These are phyloP conservation scores for Arachis hypogaea DNA, from an alignment of 306 rosid genomes.

Conservation along the genomic window DNA sequence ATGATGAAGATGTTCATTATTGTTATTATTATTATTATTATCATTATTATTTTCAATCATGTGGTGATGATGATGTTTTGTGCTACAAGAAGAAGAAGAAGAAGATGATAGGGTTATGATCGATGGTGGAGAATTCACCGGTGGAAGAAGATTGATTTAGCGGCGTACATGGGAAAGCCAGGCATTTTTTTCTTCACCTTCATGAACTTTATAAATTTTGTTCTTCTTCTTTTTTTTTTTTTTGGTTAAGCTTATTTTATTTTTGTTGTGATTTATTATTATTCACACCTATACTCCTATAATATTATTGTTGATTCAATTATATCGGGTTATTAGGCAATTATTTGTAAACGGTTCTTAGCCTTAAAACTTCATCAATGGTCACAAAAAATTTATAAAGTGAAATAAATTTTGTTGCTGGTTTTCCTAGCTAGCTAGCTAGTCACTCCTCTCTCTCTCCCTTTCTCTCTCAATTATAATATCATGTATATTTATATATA, in stretches of 20 bases:
- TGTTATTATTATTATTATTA: no score
- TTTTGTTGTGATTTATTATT: not conserved
- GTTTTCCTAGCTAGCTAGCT: constrained; percentile 44
- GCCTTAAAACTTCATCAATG: constrained; percentile 36
- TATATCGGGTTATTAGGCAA: constrained; percentile 5
- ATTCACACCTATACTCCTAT: not conserved
- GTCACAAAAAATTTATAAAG: constrained; percentile 23
- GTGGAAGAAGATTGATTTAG: constrained; percentile 27
- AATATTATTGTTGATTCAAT: constrained; percentile 17
- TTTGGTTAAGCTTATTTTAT: not conserved
- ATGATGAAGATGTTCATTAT: no score
- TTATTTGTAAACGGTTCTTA: constrained; percentile 41
- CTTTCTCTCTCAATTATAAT: not conserved
- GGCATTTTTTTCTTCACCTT: constrained; percentile 72
- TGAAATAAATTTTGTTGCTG: constrained; percentile 59
- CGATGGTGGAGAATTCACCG: constrained; percentile 56
- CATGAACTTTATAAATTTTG: not conserved
- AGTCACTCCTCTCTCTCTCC: not conserved
- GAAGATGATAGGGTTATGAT: constrained; percentile 25
- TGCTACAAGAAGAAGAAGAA: constrained; percentile 26
- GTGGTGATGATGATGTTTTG: constrained; percentile 37
- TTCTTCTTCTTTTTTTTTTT: not conserved
- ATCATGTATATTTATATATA: no score
- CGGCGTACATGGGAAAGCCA: constrained; percentile 98
- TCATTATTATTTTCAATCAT: constrained; percentile 35